phyloP scores from a whole-genome alignment of 2,329 filamentous ascomycete species.

The Pleurostoma richardsiae region DNA sequence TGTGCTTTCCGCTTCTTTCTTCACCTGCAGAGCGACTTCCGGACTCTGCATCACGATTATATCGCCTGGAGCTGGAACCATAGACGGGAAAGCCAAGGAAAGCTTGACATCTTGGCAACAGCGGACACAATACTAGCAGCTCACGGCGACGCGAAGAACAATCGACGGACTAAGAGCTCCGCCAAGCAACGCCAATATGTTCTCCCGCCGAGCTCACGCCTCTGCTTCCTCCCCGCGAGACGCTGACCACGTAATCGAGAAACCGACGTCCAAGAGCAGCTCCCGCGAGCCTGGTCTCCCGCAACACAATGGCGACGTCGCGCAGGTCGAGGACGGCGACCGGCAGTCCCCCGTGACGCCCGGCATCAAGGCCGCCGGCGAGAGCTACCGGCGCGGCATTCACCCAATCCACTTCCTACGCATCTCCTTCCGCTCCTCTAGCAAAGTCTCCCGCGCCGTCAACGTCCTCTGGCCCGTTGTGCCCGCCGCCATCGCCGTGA shows the following conservation, averaged over 20 bases:
- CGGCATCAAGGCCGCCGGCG: slow-evolving; percentile 41
- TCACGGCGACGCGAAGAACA: background rate
- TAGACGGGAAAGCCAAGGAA: no score
- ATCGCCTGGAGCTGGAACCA: no score
- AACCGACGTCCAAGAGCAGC: slow-evolving; percentile 3
- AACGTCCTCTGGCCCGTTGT: slow-evolving; percentile 74
- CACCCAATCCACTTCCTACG: slow-evolving; percentile 58
- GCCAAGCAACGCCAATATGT: slow-evolving; percentile 3
- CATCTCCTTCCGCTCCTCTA: slow-evolving; percentile 61
- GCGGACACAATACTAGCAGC: background rate
- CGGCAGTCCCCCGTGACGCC: slow-evolving; percentile 12
- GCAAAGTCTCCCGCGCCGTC: slow-evolving; percentile 56
- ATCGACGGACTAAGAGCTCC: background rate
- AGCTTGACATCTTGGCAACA: no score
- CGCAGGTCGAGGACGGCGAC: slow-evolving; percentile 9
- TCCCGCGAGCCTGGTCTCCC: slow-evolving; percentile 17
- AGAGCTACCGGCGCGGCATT: slow-evolving; percentile 64
- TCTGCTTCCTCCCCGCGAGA: no score
- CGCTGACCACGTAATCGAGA: no score
- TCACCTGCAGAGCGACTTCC: no score
- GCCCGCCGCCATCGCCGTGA: slow-evolving; percentile 63
- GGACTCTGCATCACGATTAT: no score
- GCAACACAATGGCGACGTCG: slow-evolving; percentile 14
- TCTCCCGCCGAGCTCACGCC: slow-evolving; percentile 1
- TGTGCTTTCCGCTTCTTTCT: no score